Evolutionary conservation across 176 grass and related monocot species (phyloP).

Genomic region (Oryza glumipatula): DNA sequence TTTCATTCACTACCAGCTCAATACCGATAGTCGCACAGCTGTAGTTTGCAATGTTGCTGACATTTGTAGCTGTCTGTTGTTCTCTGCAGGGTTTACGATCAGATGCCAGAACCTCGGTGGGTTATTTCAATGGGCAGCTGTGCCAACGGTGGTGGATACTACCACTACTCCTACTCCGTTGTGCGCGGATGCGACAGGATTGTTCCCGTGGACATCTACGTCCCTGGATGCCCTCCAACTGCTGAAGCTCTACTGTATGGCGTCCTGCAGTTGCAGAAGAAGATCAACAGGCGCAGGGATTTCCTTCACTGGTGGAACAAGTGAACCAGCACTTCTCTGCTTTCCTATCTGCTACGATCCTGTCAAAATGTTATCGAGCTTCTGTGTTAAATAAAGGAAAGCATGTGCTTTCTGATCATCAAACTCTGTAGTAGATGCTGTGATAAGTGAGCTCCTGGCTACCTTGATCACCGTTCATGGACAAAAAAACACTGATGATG

Average conservation of each 20-base stretch:
- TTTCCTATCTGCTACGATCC: not conserved
- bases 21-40: not conserved
- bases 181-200: conserved; percentile 83
- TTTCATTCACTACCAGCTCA: not conserved
- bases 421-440: not conserved
- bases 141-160: conserved; percentile 85
- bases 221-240: conserved; percentile 82
- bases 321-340: conserved; percentile 22
- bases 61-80: not conserved
- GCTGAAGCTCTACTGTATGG: conserved; percentile 77
- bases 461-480: not conserved
- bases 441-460: not conserved
- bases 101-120: conserved; percentile 90
- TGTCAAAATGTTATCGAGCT: not conserved
- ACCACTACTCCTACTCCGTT: conserved; percentile 94
- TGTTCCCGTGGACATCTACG: conserved; percentile 75
- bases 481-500: not conserved
- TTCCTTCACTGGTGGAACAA: conserved; percentile 82
- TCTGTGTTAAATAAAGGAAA: conserved; percentile 18
- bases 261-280: conserved; percentile 81
- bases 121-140: conserved; percentile 94
- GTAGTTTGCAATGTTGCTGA: not conserved
- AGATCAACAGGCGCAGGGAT: conserved; percentile 79
- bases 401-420: not conserved
- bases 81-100: conserved; percentile 63